Percentiles rank a stretch among this genome's conserved stretches.
These are phyloP conservation scores for Erodium maritimum DNA, from an alignment of 345 rosid species.

Conservation along the genomic window DNA sequence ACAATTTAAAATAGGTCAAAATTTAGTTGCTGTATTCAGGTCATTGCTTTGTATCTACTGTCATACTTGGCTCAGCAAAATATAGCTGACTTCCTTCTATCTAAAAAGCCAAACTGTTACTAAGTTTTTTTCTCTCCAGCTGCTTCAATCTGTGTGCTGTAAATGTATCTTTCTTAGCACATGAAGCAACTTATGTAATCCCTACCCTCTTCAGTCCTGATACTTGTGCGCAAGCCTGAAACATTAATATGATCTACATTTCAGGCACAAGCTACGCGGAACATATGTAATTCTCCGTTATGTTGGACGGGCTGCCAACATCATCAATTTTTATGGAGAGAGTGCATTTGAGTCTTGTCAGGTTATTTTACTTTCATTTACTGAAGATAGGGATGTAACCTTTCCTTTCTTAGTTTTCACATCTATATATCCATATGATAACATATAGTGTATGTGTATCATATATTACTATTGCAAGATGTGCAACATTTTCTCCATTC, in stretches of 20 bases:
- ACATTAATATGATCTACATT: background rate
- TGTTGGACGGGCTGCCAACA: constrained; percentile 39
- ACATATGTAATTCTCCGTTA: constrained; percentile 45
- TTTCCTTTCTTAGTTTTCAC: background rate
- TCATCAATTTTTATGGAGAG: constrained; percentile 39
- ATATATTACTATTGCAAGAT: background rate
- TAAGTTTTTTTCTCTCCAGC: no score
- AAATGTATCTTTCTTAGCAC: no score
- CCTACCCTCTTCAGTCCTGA: background rate
- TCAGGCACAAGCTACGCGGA: constrained; percentile 49
- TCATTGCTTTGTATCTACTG: no score
- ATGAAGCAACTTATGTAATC: background rate
- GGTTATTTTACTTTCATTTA: constrained; percentile 23
- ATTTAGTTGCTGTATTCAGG: no score
- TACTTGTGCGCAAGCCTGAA: background rate
- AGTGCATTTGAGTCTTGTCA: constrained; percentile 39
- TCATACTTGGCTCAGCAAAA: no score
- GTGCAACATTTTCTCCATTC: background rate
- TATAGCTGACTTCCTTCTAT: no score
- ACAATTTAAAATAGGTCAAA: no score
- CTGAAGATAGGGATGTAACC: background rate
- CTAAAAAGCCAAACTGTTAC: no score
- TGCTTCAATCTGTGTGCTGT: no score
- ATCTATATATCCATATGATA: background rate
- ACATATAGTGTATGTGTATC: background rate